Conservation (phyloP, 2,329 filamentous ascomycete species). For the Fusarium robinianum region DNA sequence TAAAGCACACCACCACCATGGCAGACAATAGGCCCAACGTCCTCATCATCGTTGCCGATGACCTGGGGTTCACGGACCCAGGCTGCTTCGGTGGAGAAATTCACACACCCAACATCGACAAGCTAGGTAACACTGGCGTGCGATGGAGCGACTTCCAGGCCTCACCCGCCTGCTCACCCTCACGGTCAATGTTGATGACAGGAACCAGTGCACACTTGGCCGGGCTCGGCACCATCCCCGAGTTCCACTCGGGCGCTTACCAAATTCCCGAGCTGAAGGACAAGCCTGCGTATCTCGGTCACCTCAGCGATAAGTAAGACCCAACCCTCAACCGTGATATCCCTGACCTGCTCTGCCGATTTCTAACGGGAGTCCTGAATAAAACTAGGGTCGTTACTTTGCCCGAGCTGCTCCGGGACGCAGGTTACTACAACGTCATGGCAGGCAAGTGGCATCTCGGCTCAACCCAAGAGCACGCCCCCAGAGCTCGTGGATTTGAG, state of each 20-base stretch:
- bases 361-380: too few relatives aligned
- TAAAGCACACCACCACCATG: too few relatives aligned
- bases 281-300: constrained; percentile 50
- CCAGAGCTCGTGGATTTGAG: constrained; percentile 54
- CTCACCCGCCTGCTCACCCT: constrained; percentile 65
- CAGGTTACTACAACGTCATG: constrained; percentile 61
- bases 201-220: constrained; percentile 49
- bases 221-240: constrained; percentile 47
- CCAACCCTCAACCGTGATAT: too few relatives aligned
- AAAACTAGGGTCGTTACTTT: constrained; percentile 57
- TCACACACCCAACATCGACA: constrained; percentile 62
- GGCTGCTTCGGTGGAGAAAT: constrained; percentile 65
- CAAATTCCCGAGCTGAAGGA: constrained; percentile 30
- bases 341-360: constrained; percentile 58
- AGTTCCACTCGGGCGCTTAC: constrained; percentile 50
- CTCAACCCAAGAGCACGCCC: constrained; percentile 20
- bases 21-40: too few relatives aligned
- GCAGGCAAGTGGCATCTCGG: constrained; percentile 50
- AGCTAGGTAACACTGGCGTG: constrained; percentile 53
- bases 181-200: constrained; percentile 66
- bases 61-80: constrained; percentile 61
- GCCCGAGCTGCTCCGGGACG: constrained; percentile 59
- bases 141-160: constrained; percentile 67
- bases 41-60: constrained; percentile 9
- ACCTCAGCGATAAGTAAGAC: constrained; percentile 60